Conservation (phyloP, 2,329 filamentous ascomycete species). For the Zymoseptoria pseudotritici region DNA sequence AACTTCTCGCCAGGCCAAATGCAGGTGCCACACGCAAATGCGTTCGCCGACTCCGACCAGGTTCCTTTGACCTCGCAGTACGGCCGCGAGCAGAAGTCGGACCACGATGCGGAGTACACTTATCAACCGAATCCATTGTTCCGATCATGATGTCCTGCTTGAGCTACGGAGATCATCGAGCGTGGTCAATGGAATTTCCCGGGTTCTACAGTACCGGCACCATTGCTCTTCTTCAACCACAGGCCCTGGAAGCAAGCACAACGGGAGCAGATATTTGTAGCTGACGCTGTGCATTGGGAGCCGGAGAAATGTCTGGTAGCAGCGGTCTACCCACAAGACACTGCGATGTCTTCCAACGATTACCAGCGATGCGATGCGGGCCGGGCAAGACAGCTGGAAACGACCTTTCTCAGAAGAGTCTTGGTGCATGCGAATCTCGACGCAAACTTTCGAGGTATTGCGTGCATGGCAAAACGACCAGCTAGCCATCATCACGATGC, state of each 20-base stretch:
- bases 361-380: too few species aligned
- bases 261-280: not conserved
- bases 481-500: too few species aligned
- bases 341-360: too few species aligned
- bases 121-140: constrained; percentile 15
- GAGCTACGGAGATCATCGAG: too few species aligned
- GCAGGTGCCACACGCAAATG: constrained; percentile 12
- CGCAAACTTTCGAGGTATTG: too few species aligned
- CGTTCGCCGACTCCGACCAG: constrained; percentile 11
- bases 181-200: not conserved
- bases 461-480: too few species aligned
- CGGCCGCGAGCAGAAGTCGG: constrained; percentile 5
- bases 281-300: not conserved
- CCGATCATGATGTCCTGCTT: not conserved
- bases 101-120: constrained; percentile 6
- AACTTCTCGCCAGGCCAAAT: constrained; percentile 12
- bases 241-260: too few species aligned
- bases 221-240: not conserved
- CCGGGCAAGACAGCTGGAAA: too few species aligned
- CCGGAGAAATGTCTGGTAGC: too few species aligned
- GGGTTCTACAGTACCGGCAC: not conserved
- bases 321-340: too few species aligned
- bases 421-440: too few species aligned
- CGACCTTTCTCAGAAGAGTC: too few species aligned
- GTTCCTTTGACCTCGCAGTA: constrained; percentile 11